A percentile compares a stretch with the other conserved stretches of the same genome.
These are phyloP conservation scores for Curvularia verruculosa DNA, from an alignment of 2,329 filamentous ascomycete species.

Conservation along the genomic window DNA sequence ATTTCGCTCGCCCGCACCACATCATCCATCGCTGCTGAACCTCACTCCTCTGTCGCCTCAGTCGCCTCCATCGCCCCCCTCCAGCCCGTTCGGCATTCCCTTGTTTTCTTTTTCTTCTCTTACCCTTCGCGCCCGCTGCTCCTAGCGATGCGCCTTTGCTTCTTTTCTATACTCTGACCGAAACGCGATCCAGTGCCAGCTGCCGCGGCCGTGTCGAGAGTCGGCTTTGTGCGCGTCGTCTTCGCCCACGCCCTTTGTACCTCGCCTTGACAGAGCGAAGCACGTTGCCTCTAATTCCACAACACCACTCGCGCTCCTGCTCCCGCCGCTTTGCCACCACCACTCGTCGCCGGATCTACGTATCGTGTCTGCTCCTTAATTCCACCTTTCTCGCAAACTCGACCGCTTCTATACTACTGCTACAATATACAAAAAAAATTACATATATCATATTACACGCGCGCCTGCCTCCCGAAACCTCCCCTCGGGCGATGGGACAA, in stretches of 20 bases:
- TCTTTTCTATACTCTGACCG: conserved; percentile 32
- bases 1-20: conserved; percentile 36
- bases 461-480: conserved; percentile 6
- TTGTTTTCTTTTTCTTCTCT: conserved; percentile 32
- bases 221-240: conserved; percentile 31
- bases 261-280: conserved; percentile 28
- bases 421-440: conserved; percentile 1
- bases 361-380: conserved; percentile 9
- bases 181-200: conserved; percentile 36
- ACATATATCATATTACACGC: conserved; percentile 2
- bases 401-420: conserved; percentile 9
- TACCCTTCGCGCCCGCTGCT: conserved; percentile 39
- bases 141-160: conserved; percentile 38
- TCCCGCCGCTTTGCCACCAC: conserved; percentile 3
- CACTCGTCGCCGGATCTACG: conserved; percentile 8
- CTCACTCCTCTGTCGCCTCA: conserved; percentile 24
- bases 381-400: conserved; percentile 1
- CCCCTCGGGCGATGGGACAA: conserved; percentile 37
- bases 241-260: conserved; percentile 28
- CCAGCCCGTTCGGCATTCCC: conserved; percentile 34
- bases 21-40: conserved; percentile 29
- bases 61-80: conserved; percentile 24
- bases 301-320: neutral
- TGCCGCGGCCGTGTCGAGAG: conserved; percentile 29
- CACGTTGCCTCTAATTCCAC: conserved; percentile 19